Base-by-base conservation (phyloP, 257 asterid species). In the Datura wrightii region DNA sequence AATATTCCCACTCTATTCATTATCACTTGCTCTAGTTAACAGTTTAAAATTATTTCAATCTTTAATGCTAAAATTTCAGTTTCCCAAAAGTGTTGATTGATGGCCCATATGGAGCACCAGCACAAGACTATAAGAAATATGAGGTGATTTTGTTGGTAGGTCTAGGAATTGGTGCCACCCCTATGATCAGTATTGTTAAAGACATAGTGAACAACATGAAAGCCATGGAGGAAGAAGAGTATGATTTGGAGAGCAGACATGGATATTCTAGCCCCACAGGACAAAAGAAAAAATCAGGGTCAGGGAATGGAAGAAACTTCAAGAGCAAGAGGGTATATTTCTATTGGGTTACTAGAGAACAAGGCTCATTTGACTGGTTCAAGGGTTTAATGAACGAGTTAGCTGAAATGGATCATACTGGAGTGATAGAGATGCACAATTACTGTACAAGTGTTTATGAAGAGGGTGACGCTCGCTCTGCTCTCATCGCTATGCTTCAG, bases 71-170 rank as follows among this genome's bases (percentile, higher is more conserved):
- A 52, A 0, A 36, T 50, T 15, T 55, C 90, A 93, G 97, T 67
- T 92, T 90, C 85, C 98, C 97, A 0, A 89, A 82, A 83, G 97
- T 94, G 58, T 83, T 92, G 76, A 92, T 95, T 10, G 97, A 95
- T 58, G 98, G 98, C 14, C 98, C 98, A 83, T 95, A 95, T n/a
- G 98, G 97, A 81, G 98, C 98, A 86, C 97, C 98, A 63, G 94
- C 98, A 65, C 98, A 95, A 91, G 98, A 95, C 88, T 95, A 95
- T 93, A 93, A 95, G 88, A 90, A 95, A 46, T 95, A 95, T 82
- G 98, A 95, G 0, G 97, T 95, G 3, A 94, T 93, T 18, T 79
- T 95, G 50, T 85, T 95, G 36, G 97, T 95, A 1, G 98, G 98
- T 10, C 88, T 95, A 5, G 97, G 98, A 13, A 95, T 93, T n/a